Conservation (phyloP, 2,329 filamentous ascomycete species). For the Venturia nashicola region DNA sequence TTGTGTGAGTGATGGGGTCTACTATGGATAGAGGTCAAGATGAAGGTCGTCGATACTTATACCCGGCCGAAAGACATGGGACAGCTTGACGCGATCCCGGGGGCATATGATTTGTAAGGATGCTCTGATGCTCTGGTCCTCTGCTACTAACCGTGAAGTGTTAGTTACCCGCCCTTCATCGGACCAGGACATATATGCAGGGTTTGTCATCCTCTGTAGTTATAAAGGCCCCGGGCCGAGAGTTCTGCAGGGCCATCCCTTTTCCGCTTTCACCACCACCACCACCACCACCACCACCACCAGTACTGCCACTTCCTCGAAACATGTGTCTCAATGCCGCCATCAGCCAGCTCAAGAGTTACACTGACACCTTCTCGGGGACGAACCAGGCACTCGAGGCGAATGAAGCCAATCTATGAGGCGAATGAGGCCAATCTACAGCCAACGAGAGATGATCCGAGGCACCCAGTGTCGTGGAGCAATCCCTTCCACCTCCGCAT, state of each 20-base stretch:
- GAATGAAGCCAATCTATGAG: no score
- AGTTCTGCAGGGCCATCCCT: not conserved
- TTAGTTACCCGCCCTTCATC: not conserved
- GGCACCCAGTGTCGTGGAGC: not conserved
- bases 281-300: not conserved
- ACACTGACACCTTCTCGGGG: not conserved
- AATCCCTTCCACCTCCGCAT: not conserved
- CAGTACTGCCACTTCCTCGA: not conserved
- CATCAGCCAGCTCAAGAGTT: not conserved
- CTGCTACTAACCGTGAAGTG: not conserved
- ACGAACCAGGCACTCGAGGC: not conserved
- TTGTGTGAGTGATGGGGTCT: no score
- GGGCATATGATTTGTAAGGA: not conserved
- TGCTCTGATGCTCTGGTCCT: not conserved
- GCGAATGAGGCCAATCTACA: not conserved
- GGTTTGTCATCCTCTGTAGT: not conserved
- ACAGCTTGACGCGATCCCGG: not conserved
- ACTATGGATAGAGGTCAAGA: not conserved
- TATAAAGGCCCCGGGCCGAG: not conserved
- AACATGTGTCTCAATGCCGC: no score
- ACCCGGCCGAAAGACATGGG: not conserved
- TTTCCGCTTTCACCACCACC: not conserved
- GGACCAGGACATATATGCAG: not conserved
- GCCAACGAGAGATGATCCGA: not conserved
- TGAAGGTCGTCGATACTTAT: not conserved